Conservation (phyloP, 805 yeast species). For the Clavispora carvajalis region DNA sequence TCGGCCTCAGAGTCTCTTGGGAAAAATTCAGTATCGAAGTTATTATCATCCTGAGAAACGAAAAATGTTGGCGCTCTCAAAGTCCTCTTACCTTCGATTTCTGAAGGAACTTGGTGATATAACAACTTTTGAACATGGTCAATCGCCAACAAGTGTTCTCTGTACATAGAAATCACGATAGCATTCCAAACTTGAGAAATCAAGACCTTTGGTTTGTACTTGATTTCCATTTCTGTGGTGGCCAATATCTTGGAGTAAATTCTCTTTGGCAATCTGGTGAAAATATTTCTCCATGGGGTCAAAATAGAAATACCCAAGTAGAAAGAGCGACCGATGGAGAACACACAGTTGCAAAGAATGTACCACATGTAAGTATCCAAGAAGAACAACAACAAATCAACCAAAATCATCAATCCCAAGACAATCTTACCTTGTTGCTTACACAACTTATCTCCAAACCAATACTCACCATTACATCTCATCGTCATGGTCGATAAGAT, state of each 20-base stretch:
- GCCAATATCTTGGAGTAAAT: slow-evolving; percentile 96
- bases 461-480: slow-evolving; percentile 95
- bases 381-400: slow-evolving; percentile 93
- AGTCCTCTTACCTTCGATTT: slow-evolving; percentile 96
- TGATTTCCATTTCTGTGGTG: slow-evolving; percentile 98
- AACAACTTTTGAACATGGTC: slow-evolving; percentile 97
- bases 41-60: slow-evolving; percentile 93
- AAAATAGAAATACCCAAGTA: slow-evolving; percentile 97
- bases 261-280: slow-evolving; percentile 97
- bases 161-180: slow-evolving; percentile 97
- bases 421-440: slow-evolving; percentile 82
- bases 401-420: slow-evolving; percentile 86
- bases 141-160: slow-evolving; percentile 96
- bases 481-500: slow-evolving; percentile 74
- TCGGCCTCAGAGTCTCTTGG: slow-evolving; percentile 97
- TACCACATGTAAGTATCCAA: slow-evolving; percentile 99
- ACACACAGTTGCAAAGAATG: slow-evolving; percentile 88
- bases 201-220: slow-evolving; percentile 96
- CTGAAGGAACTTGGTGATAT: slow-evolving; percentile 98
- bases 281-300: slow-evolving; percentile 99
- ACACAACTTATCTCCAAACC: slow-evolving; percentile 78
- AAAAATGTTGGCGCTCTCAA: slow-evolving; percentile 98
- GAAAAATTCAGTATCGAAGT: slow-evolving; percentile 94
- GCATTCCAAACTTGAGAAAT: slow-evolving; percentile 99
- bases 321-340: slow-evolving; percentile 96